Conservation (phyloP, 352 stramenopile species). For the Globisporangium irregulare region DNA sequence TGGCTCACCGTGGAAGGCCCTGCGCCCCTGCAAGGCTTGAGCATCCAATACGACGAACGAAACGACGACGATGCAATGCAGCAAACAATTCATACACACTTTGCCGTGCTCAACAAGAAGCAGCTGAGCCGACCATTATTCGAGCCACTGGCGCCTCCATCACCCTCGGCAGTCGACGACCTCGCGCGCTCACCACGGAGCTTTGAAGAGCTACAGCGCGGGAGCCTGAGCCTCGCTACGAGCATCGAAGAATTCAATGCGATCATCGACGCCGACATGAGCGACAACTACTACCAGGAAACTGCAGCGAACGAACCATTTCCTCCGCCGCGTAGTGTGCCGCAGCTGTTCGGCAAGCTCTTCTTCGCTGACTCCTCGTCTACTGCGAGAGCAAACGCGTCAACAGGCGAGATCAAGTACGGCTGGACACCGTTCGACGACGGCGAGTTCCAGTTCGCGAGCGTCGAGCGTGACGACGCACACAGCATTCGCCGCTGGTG, state of each 20-base stretch:
- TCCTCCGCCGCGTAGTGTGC: background rate
- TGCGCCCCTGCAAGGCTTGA: background rate
- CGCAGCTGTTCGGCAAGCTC: constrained; percentile 1
- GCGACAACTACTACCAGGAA: background rate
- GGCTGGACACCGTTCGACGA: constrained; percentile 20
- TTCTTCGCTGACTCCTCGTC: constrained; percentile 1
- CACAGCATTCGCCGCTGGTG: background rate
- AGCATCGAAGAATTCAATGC: constrained; percentile 25
- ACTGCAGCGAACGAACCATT: background rate
- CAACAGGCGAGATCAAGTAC: constrained; percentile 14
- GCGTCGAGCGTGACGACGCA: background rate
- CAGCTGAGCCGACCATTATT: background rate
- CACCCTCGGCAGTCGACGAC: background rate
- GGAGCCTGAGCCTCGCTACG: constrained; percentile 8
- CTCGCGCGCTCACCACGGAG: background rate
- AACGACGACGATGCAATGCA: background rate
- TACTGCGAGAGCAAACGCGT: background rate
- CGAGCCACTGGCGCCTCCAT: background rate
- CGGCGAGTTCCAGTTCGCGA: constrained; percentile 23
- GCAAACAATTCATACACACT: background rate
- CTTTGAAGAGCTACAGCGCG: constrained; percentile 10
- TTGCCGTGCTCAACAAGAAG: background rate
- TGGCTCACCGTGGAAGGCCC: constrained; percentile 10
- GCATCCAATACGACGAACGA: background rate
- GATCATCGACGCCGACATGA: constrained; percentile 17